Evolutionary conservation across 768 basidiomycete species (phyloP), one percentile per base, ranked within the genome.

Genomic region (Sporobolomyces roseus): DNA sequence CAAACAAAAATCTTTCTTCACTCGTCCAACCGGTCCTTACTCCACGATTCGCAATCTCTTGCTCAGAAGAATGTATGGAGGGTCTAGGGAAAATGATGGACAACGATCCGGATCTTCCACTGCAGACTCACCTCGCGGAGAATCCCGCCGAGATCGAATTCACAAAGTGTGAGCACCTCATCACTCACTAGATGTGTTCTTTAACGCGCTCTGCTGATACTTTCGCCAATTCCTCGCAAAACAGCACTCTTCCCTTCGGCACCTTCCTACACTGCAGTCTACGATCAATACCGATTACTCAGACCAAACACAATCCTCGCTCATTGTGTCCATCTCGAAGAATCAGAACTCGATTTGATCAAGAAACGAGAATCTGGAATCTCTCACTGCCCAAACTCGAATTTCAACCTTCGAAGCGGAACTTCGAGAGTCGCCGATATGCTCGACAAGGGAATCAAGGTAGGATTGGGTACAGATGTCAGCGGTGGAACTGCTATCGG

Each of bases 11-110:
- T 13, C 23, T 50, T 19, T 62, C 66, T 21, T 66, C 85, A 2
- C 85, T 93, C 10, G 88, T 98, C 14, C 89, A 89, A 63, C 94
- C 94, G 7, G 86, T 92, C 75, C 80, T 97, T 49, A 97, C 94
- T 0, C 94, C 94, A 19, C 89, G 94, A n/a, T 98, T 97, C 78
- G 94, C 94, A 29, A 88, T 97, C 66, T 87, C 90, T 16, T 94
- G 92, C 79, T 86, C 92, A 0, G 78, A 82, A 17, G 80, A 84
- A n/a, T 84, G 93, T 35, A 83, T 97, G 56, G 53, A 75, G 1
- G 78, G 80, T 6, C 82, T 98, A 8, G 86, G 88, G 13, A 72
- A 80, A 7, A 79, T 94, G 46, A 88, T 88, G 55, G 56, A 68
- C 27, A 76, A 81, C 4, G 84, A 89, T 74, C 83, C 85, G 5